A percentile compares a stretch with the other conserved stretches of the same genome.
Evolutionary conservation across 2,329 filamentous ascomycete species (phyloP).

Genomic region (Fusarium sp.): DNA sequence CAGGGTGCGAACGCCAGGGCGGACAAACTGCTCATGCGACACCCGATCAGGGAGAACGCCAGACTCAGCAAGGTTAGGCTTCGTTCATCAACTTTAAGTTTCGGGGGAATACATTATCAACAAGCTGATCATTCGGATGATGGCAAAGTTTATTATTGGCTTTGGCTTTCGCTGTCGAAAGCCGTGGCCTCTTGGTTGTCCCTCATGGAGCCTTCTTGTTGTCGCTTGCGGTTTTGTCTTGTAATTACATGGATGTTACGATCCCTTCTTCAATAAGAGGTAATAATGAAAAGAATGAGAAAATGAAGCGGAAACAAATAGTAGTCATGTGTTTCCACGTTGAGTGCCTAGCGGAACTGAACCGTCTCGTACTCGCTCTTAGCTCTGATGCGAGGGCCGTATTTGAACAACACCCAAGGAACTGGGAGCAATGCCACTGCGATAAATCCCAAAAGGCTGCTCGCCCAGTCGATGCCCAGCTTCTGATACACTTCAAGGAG

Average conservation of each 20-base stretch:
- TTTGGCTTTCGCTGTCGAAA: neutral
- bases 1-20: no score
- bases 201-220: neutral
- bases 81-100: neutral
- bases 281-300: neutral
- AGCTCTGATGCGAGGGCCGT: slow-evolving; percentile 50
- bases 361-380: slow-evolving; percentile 22
- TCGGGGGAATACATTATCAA: neutral
- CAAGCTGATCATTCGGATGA: neutral
- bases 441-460: slow-evolving; percentile 61
- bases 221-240: neutral
- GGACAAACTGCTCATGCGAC: no score
- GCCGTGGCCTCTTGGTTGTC: neutral
- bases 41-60: no score
- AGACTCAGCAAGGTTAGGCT: neutral
- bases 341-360: neutral
- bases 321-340: neutral
- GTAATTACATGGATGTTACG: neutral
- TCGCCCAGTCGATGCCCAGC: slow-evolving; percentile 61
- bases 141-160: neutral
- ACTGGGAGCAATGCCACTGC: slow-evolving; percentile 61
- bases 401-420: slow-evolving; percentile 65
- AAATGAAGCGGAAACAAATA: neutral
- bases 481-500: slow-evolving; percentile 53
- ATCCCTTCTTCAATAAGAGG: neutral